These are phyloP conservation scores for Boletus barrowsii DNA, from an alignment of 768 basidiomycete genomes.

Conservation along the genomic window DNA sequence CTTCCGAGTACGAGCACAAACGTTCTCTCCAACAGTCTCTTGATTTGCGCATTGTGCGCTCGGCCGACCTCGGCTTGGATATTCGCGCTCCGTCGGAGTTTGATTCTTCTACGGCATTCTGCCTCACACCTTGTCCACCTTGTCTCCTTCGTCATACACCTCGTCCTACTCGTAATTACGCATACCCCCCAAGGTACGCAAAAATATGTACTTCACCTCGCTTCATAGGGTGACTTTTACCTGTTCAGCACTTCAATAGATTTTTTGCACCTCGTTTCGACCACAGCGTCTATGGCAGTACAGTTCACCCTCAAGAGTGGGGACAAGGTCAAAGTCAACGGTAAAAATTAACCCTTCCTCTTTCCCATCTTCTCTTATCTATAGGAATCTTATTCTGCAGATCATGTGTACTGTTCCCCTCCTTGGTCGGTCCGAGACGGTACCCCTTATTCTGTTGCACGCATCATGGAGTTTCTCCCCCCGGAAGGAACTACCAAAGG, in stretches of 20 bases:
- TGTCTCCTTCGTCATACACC: slow-evolving; percentile 33
- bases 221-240: neutral
- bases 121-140: slow-evolving; percentile 35
- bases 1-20: neutral
- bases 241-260: slow-evolving; percentile 12
- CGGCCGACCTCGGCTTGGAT: slow-evolving; percentile 17
- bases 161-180: slow-evolving; percentile 20
- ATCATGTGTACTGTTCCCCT: slow-evolving; percentile 96
- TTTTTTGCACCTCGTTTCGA: slow-evolving; percentile 28
- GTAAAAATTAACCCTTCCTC: slow-evolving; percentile 43
- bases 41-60: neutral
- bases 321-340: slow-evolving; percentile 82
- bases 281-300: slow-evolving; percentile 23
- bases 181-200: slow-evolving; percentile 20
- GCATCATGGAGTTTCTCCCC: slow-evolving; percentile 95
- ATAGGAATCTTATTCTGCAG: slow-evolving; percentile 46
- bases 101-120: slow-evolving; percentile 29
- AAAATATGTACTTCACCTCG: slow-evolving; percentile 15
- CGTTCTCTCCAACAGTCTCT: neutral
- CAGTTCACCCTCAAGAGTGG: slow-evolving; percentile 72
- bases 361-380: slow-evolving; percentile 15
- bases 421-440: slow-evolving; percentile 91
- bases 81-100: slow-evolving; percentile 37
- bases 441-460: slow-evolving; percentile 91
- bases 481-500: slow-evolving; percentile 70